Percentiles rank a stretch among this genome's conserved stretches.
phyloP scores from a whole-genome alignment of 1,284 basidiomycete species.

The Cryptococcus wingfieldii region DNA sequence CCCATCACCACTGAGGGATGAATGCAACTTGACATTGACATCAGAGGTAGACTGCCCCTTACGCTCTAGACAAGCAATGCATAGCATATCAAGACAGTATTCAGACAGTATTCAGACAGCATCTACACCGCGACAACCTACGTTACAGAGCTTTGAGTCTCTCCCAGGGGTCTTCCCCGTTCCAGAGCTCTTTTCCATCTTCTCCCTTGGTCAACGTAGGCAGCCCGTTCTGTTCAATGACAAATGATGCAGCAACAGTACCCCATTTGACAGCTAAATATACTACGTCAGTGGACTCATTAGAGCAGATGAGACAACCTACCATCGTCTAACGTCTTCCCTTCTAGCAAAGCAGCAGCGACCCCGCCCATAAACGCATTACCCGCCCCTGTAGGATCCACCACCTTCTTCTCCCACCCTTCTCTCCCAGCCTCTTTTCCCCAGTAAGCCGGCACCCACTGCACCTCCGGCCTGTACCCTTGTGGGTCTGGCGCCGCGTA shows the following conservation, averaged over 20 bases:
- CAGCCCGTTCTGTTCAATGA: conserved; percentile 44
- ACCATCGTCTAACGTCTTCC: conserved; percentile 33
- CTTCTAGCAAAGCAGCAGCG: conserved; percentile 34
- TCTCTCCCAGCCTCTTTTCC: conserved; percentile 1
- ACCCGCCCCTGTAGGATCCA: conserved; percentile 46
- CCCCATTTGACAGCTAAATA: conserved; percentile 39
- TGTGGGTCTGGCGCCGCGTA: conserved; percentile 16
- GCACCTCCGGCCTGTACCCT: conserved; percentile 8
- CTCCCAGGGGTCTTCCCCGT: conserved; percentile 9
- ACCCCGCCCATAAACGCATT: conserved; percentile 47
- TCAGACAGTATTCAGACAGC: too few species aligned
- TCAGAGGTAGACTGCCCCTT: too few species aligned
- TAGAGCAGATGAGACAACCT: conserved; percentile 3
- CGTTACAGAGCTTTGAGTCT: conserved; percentile 7
- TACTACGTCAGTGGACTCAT: neutral
- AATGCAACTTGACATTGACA: too few species aligned
- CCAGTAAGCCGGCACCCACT: conserved; percentile 37
- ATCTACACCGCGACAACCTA: neutral
- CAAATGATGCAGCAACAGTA: conserved; percentile 41
- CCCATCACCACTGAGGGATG: too few species aligned
- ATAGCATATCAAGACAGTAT: too few species aligned
- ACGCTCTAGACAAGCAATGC: too few species aligned
- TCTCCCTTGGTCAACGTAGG: conserved; percentile 17
- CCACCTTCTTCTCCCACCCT: conserved; percentile 20
- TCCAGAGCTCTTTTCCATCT: conserved; percentile 15